Base-by-base conservation (phyloP, 306 rosid species). In the Vigna nakashimae region DNA sequence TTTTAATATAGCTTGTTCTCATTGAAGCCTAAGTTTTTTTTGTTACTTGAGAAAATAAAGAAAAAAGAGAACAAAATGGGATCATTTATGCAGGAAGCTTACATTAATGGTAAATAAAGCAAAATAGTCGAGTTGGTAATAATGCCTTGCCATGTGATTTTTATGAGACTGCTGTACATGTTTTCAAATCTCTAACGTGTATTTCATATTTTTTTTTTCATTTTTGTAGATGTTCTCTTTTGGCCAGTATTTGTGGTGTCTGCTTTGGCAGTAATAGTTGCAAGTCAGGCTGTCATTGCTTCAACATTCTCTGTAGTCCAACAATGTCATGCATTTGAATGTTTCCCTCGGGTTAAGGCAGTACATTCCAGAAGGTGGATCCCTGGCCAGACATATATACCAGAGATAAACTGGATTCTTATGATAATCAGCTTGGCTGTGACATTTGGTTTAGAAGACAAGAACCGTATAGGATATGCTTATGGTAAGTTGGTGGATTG, bases 291-390 rank as follows among this genome's bases (percentile, higher is more conserved):
- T 59, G 95, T 91, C 76, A 87, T 91, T 79, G 87, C 95, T 49
- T 69, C 91, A 53, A 86, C 97, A 79, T 88, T 91, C 84, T 86
- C 93, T 53, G 56, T 84, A 76, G 85, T 93, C 80, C 91, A 89
- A 84, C 90, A 91, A 75, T 93, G 95, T 73, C 90, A 91, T 76
- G 89, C 97, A 72, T 88, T 87, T 72, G 88, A 90, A 81, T 93
- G 97, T 83, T 93, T 93, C 85, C 98, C 98, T 65, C 95, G 97
- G 20, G 89, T 91, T 76, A 91, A 91, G 85, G 85, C 91, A 72
- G 92, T 93, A 46, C 89, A 88, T 45, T 84, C 92, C 60, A 87
- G 93, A 87, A 90, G 97, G 84, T 86, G 95, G 95, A 82, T 93
- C 71, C 85, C 52, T 75, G 98, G 98, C 42, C 98, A 93, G 87